Evolutionary conservation across 2,329 filamentous ascomycete genomes (phyloP), one percentile per base, ranked within the genome.

Genomic region (Stromatinia cepivora): DNA sequence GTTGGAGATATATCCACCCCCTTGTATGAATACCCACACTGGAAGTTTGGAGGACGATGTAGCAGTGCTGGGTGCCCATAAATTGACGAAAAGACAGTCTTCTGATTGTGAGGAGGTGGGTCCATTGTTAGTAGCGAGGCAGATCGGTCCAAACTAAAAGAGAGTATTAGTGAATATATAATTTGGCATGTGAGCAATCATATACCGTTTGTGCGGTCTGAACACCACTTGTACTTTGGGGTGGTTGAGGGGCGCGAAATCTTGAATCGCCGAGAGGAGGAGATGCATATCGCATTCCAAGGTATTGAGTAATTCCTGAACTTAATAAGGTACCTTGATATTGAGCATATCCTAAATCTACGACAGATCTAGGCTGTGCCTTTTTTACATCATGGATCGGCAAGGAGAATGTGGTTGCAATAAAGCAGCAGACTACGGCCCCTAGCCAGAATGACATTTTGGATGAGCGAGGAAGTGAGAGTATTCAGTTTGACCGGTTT

Each of bases 221-320:
- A 15, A 54, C 11, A 25, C 20, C 25, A 46, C 9, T 59, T 11
- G 36, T 59, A 15, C 20, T 53, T 56, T 52, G 67, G 10, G 67
- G 67, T 10, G 61, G 53, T 20, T 45, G 34, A 7, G 67, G 67
- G 28, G 67, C 86, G 59, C 83, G 82, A 76, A 93, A 94, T n/a
- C 92, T 84, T 69, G 91, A 77, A 5, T 84, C 73, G 3, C 88
- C 89, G 6, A 90, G 70, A 0, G 91, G 91, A 11, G 90, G 83
- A 7, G 89, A 87, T 1, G 90, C 91, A 80, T 87, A 94, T 39
- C 90, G 86, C 73, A 94, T 87, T 3, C 90, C 91, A 11, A 92
- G 83, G 89, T 90, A 94, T 79, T 90, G 84, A 2, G 85, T 87
- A 58, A 92, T 81, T 2, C 88, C 89, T 72, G 85, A 85, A 0